Evolutionary conservation across 345 rosid genomes (phyloP).

Genomic region (Hibiscus trionum): DNA sequence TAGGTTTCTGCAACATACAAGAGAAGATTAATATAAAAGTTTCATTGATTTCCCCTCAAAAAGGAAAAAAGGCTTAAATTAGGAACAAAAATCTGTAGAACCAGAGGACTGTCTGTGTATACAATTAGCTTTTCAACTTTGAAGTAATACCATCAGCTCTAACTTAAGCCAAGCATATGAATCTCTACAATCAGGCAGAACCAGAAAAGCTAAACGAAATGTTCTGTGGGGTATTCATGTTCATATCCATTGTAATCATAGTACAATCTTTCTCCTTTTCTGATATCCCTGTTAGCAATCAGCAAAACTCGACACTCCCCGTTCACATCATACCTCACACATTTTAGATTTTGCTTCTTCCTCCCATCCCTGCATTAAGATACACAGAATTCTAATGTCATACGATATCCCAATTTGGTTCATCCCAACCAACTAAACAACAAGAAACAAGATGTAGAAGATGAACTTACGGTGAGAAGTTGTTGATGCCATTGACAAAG

Average conservation of each 20-base stretch:
- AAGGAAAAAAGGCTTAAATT: neutral
- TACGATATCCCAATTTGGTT: neutral
- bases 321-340: slow-evolving; percentile 71
- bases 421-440: neutral
- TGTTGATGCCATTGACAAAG: slow-evolving; percentile 90
- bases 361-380: slow-evolving; percentile 72
- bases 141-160: neutral
- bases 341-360: slow-evolving; percentile 88
- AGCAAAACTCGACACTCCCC: slow-evolving; percentile 86
- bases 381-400: neutral
- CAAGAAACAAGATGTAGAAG: neutral
- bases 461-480: slow-evolving; percentile 68
- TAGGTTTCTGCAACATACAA: no score
- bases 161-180: no score
- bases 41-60: neutral
- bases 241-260: slow-evolving; percentile 93
- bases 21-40: no score
- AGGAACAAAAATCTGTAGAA: neutral
- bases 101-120: neutral
- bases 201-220: slow-evolving; percentile 57
- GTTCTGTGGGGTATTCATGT: slow-evolving; percentile 88
- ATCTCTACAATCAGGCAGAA: neutral
- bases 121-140: neutral
- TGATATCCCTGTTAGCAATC: slow-evolving; percentile 75
- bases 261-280: slow-evolving; percentile 75